Evolutionary conservation across 352 stramenopile species (phyloP).

Genomic region (Phytophthora fragariaefolia): DNA sequence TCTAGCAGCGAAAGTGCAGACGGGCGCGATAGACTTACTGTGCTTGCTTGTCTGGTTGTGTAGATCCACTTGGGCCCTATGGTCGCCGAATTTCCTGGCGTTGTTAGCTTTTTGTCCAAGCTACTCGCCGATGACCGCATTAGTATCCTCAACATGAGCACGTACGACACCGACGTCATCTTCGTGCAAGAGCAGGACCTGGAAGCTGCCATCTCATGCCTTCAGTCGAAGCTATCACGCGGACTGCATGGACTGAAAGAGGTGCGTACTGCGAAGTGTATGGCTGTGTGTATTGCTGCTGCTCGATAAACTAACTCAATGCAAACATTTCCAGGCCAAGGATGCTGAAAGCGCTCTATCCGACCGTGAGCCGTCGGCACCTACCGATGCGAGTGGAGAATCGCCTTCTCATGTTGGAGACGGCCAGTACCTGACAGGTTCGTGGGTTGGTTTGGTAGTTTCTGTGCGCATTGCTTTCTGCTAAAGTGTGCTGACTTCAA

Average conservation of each 20-base stretch:
- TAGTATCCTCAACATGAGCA: constrained; percentile 93
- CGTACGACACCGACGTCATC: constrained; percentile 90
- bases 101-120: constrained; percentile 88
- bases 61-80: constrained; percentile 88
- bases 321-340: constrained; percentile 46
- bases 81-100: constrained; percentile 85
- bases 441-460: background rate
- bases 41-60: constrained; percentile 8
- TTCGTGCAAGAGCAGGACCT: constrained; percentile 80
- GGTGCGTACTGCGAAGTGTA: constrained; percentile 29
- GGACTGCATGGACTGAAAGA: constrained; percentile 85
- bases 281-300: background rate
- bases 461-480: background rate
- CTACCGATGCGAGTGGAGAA: constrained; percentile 21
- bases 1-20: constrained; percentile 3
- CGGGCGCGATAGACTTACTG: constrained; percentile 4
- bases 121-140: constrained; percentile 83
- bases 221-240: constrained; percentile 79
- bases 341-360: constrained; percentile 55
- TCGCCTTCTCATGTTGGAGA: constrained; percentile 54
- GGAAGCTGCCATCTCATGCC: constrained; percentile 72
- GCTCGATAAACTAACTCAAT: background rate
- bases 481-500: constrained; percentile 2
- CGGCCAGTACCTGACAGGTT: constrained; percentile 81
- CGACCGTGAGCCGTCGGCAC: constrained; percentile 29